phyloP scores from a whole-genome alignment of 2,329 filamentous ascomycete genomes.

The Mycogone perniciosa region DNA sequence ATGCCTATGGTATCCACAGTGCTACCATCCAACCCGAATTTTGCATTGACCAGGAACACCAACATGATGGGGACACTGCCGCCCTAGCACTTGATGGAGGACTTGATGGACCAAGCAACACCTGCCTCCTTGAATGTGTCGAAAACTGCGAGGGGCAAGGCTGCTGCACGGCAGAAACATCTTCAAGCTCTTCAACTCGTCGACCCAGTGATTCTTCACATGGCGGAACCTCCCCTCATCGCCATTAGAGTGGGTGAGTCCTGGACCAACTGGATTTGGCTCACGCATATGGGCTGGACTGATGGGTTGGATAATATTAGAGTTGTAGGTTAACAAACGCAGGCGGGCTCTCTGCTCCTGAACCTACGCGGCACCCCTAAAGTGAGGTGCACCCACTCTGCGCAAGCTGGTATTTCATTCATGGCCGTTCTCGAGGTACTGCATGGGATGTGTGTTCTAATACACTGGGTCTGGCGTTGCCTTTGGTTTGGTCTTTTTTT shows the following conservation, averaged over 20 bases:
- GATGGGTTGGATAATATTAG: too few species aligned
- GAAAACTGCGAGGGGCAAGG: conserved; percentile 31
- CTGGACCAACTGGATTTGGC: too few species aligned
- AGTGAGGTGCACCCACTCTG: too few species aligned
- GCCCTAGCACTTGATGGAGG: conserved; percentile 31
- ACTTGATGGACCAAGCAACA: conserved; percentile 23
- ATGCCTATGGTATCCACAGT: conserved; percentile 93
- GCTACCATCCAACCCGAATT: conserved; percentile 97
- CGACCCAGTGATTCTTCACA: conserved; percentile 30
- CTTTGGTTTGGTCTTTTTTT: too few species aligned
- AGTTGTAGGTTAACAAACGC: too few species aligned
- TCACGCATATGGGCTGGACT: too few species aligned
- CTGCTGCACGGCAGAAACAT: conserved; percentile 28
- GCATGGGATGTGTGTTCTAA: too few species aligned
- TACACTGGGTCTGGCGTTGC: too few species aligned
- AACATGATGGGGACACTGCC: conserved; percentile 31
- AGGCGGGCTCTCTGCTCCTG: too few species aligned
- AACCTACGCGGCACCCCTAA: too few species aligned
- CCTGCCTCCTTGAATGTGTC: conserved; percentile 44
- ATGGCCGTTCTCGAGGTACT: too few species aligned
- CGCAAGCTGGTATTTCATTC: too few species aligned
- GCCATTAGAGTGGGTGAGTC: background rate
- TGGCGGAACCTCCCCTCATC: conserved; percentile 13
- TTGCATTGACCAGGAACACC: conserved; percentile 46
- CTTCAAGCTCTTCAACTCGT: conserved; percentile 31